Evolutionary conservation across 352 stramenopile species (phyloP).

Genomic region (Phytophthora tubulina): DNA sequence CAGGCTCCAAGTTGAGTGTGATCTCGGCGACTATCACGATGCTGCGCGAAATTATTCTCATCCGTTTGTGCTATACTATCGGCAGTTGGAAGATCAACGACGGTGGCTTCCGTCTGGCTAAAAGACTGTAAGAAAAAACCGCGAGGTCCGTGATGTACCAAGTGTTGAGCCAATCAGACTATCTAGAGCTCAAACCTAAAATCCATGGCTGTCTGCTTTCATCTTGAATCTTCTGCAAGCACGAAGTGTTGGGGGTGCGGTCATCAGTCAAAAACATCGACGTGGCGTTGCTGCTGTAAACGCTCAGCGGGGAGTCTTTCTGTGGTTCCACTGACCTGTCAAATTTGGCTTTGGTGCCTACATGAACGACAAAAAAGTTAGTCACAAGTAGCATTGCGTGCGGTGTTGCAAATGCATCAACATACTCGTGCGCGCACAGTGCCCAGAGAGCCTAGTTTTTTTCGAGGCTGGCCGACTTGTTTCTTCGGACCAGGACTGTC

Average conservation of each 20-base stretch:
- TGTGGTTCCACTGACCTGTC: conserved; percentile 16
- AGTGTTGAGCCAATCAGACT: conserved; percentile 3
- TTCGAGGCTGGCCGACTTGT: conserved; percentile 4
- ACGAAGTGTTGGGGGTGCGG: background rate
- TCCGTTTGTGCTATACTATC: conserved; percentile 91
- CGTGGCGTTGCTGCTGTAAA: background rate
- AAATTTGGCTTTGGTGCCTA: conserved; percentile 22
- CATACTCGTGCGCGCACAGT: conserved; percentile 38
- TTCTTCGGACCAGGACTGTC: conserved; percentile 2
- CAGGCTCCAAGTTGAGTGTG: conserved; percentile 92
- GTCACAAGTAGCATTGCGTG: background rate
- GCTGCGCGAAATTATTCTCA: conserved; percentile 93
- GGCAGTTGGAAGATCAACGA: conserved; percentile 87
- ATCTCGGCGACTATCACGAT: conserved; percentile 91
- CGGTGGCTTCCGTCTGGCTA: conserved; percentile 71
- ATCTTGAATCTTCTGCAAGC: conserved; percentile 6
- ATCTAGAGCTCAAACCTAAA: conserved; percentile 24
- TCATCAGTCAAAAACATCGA: no score
- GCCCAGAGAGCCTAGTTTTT: conserved; percentile 32
- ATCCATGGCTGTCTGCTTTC: conserved; percentile 26
- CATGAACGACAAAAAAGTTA: conserved; percentile 6
- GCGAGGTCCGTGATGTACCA: conserved; percentile 24
- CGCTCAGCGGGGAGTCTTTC: conserved; percentile 9
- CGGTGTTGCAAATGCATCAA: background rate
- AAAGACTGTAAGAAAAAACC: conserved; percentile 35